Conservation (phyloP, 2,329 filamentous ascomycete species). For the Arachnomyces sp. region DNA sequence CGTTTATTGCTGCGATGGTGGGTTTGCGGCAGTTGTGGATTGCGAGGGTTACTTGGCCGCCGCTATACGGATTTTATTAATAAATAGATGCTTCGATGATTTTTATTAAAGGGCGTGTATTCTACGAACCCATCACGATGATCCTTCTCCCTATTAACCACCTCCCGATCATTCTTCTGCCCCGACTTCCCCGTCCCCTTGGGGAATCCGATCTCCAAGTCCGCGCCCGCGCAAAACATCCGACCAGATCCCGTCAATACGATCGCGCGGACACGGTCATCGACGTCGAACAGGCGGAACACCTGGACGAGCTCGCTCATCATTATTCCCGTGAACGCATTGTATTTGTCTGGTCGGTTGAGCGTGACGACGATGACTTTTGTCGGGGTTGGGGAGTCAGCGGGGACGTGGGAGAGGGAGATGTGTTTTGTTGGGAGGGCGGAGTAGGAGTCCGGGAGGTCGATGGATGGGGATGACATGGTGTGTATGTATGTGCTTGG, state of each 20-base stretch:
- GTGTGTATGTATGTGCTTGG: slow-evolving; percentile 26
- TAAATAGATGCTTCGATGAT: neutral
- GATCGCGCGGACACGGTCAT: slow-evolving; percentile 48
- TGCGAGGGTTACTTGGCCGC: slow-evolving; percentile 43
- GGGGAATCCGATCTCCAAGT: slow-evolving; percentile 47
- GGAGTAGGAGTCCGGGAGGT: slow-evolving; percentile 29
- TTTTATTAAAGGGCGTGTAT: too few relatives aligned
- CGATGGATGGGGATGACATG: slow-evolving; percentile 2
- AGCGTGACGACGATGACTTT: slow-evolving; percentile 44
- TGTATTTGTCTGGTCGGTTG: slow-evolving; percentile 51
- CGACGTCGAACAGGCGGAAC: slow-evolving; percentile 45
- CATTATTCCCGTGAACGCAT: slow-evolving; percentile 50
- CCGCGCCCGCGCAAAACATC: slow-evolving; percentile 51
- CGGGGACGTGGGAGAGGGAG: slow-evolving; percentile 31
- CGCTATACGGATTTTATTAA: slow-evolving; percentile 10
- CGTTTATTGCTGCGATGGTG: slow-evolving; percentile 49
- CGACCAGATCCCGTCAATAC: slow-evolving; percentile 47
- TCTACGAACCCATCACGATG: slow-evolving; percentile 46
- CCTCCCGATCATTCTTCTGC: slow-evolving; percentile 22
- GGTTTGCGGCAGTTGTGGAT: slow-evolving; percentile 52
- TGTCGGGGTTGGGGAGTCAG: slow-evolving; percentile 42
- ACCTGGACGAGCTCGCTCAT: slow-evolving; percentile 37
- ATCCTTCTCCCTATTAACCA: slow-evolving; percentile 35
- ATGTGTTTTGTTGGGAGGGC: slow-evolving; percentile 25
- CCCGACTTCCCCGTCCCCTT: slow-evolving; percentile 7